These are phyloP conservation scores for Selaginella moellendorffii DNA, from an alignment of 75 land plant genomes.

Conservation along the genomic window DNA sequence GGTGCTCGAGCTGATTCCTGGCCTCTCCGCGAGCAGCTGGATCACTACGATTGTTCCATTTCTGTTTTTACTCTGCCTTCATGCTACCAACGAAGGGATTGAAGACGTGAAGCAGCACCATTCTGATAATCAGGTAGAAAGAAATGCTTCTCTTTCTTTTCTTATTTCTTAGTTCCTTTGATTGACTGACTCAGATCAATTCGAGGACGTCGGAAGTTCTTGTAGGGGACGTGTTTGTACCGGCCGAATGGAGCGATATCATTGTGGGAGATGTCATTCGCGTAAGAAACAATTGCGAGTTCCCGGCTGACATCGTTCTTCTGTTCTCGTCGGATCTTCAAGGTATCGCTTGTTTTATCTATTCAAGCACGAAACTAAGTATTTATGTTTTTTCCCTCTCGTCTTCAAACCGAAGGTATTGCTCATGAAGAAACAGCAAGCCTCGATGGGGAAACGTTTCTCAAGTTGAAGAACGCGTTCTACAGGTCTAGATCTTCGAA, in stretches of 20 bases:
- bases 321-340: slow-evolving; percentile 27
- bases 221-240: slow-evolving; percentile 13
- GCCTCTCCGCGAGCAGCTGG: slow-evolving; percentile 24
- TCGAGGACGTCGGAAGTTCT: slow-evolving; percentile 13
- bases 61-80: slow-evolving; percentile 22
- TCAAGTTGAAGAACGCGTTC: slow-evolving; percentile 24
- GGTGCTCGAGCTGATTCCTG: slow-evolving; percentile 29
- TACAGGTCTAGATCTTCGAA: slow-evolving; percentile 14
- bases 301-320: slow-evolving; percentile 30
- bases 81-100: slow-evolving; percentile 32
- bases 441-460: slow-evolving; percentile 27
- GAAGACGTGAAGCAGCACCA: slow-evolving; percentile 29
- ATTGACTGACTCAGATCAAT: slow-evolving; percentile 21
- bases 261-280: slow-evolving; percentile 27
- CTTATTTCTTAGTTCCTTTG: no score
- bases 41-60: slow-evolving; percentile 26
- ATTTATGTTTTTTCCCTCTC: neutral
- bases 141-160: no score
- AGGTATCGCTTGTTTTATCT: slow-evolving; percentile 12
- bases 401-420: slow-evolving; percentile 16
- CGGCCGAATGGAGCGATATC: slow-evolving; percentile 18
- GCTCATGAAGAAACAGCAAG: slow-evolving; percentile 29
- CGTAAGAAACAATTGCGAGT: slow-evolving; percentile 17
- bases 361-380: neutral
- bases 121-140: slow-evolving; percentile 18